Evolutionary conservation across 129 eudicot species (phyloP), one percentile per base, ranked within the genome.

Genomic region (Lactuca sativa): DNA sequence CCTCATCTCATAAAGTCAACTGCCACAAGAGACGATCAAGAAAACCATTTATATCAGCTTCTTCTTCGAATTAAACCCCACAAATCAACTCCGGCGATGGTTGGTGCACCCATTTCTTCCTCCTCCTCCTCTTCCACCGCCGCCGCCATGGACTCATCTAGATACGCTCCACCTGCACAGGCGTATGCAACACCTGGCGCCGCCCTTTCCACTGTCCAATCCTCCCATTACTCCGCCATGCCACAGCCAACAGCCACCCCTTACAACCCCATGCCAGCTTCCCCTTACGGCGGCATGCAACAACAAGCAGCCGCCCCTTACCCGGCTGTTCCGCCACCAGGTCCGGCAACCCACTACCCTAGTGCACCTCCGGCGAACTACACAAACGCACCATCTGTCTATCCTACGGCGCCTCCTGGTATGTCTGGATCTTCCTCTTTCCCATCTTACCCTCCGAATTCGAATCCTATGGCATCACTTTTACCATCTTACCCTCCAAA

Each of bases 401-500:
- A 69, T 54, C 81, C 81, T 17, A 77, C 81, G 13, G 15, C 70
- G 38, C 80, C 80, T 37, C 75, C 75, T 60, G 75, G 75, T 54
- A 4, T 76, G 31, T 16, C 80, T 3, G 40, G 68, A 56, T 65
- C 78, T 30, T 74, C 73, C 21, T 62, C 79, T 56, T 66, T 32
- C 61, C 62, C 59, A 59, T 75, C 80, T 52, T 77, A 77, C 76
- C 81, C 71, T 68, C 71, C 76, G 41, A 77, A 69, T 12, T 62
- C 76, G 54, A 69, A 76, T 16, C 81, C 75, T 7, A 76, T 68
- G 64, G 64, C 70, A 1, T 76, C 80, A 60, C 57, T 67, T 51
- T 12, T 76, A 76, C 80, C 81, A 62, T 77, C 76, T 9, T 77
- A 77, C 76, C 81, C 81, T 44, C 76, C 81, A 2, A 70, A 69